phyloP scores from a whole-genome alignment of 495 filamentous ascomycete genomes.

The Coniosporium apollinis region DNA sequence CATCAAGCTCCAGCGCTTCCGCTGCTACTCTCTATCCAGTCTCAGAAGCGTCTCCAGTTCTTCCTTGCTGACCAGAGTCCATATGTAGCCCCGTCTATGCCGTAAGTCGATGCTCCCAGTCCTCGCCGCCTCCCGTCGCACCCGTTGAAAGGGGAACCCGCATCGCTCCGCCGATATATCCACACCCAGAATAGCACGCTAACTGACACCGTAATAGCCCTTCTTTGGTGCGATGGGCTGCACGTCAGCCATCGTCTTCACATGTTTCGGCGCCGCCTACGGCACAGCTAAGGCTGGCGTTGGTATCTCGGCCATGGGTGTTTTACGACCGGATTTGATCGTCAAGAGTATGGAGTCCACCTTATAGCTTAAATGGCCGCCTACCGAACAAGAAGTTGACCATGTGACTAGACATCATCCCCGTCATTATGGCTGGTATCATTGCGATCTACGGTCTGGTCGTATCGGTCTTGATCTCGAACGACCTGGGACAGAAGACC shows the following conservation, averaged over 20 bases:
- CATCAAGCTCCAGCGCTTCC: no score
- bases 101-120: slow-evolving; percentile 82
- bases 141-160: no score
- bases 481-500: slow-evolving; percentile 63
- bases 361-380: no score
- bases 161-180: no score
- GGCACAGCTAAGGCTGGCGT: slow-evolving; percentile 99
- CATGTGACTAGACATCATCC: slow-evolving; percentile 73
- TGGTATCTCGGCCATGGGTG: slow-evolving; percentile 95
- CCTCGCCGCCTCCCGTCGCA: slow-evolving; percentile 6
- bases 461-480: slow-evolving; percentile 94
- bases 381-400: no score
- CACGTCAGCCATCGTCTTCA: slow-evolving; percentile 96
- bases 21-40: no score
- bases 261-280: slow-evolving; percentile 95
- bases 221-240: slow-evolving; percentile 99
- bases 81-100: slow-evolving; percentile 83
- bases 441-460: slow-evolving; percentile 99
- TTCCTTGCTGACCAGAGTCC: slow-evolving; percentile 29
- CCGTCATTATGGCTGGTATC: slow-evolving; percentile 99
- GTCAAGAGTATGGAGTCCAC: slow-evolving; percentile 73
- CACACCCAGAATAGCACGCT: slow-evolving; percentile 6
- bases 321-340: slow-evolving; percentile 91
- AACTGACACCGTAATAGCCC: slow-evolving; percentile 42
- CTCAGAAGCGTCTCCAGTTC: no score